Conservation (phyloP, 2,329 filamentous ascomycete genomes). For the Cladophialophora chaetospira region DNA sequence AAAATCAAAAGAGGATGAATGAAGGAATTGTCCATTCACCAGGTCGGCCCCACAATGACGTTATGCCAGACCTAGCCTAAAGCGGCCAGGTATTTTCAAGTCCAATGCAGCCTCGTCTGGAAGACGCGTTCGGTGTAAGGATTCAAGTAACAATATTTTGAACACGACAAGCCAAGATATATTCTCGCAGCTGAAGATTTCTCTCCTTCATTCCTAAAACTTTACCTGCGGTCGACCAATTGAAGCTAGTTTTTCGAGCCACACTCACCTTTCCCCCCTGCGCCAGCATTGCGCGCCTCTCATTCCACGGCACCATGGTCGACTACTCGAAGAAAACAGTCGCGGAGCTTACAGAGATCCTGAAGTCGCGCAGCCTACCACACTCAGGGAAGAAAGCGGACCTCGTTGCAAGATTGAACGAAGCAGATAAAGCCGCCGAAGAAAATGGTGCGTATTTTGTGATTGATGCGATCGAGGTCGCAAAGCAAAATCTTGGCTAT, state of each 20-base stretch:
- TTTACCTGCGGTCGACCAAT: too few species aligned
- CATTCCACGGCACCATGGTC: slow-evolving; percentile 27
- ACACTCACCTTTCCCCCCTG: slow-evolving; percentile 10
- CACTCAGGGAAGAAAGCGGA: slow-evolving; percentile 55
- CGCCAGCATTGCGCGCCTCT: slow-evolving; percentile 22
- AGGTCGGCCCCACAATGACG: neutral
- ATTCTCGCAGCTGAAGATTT: slow-evolving; percentile 42
- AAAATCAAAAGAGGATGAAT: neutral
- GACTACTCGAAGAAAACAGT: slow-evolving; percentile 55
- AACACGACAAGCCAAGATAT: neutral
- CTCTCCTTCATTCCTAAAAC: too few species aligned
- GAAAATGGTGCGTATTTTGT: slow-evolving; percentile 22
- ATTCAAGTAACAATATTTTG: neutral
- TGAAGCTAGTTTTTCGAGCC: slow-evolving; percentile 44
- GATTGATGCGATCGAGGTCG: neutral
- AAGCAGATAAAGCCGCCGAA: slow-evolving; percentile 42
- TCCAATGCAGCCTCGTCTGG: neutral
- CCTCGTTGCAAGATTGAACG: slow-evolving; percentile 49
- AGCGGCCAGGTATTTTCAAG: neutral
- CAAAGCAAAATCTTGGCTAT: neutral
- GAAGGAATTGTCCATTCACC: too few species aligned
- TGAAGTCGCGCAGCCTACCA: slow-evolving; percentile 51
- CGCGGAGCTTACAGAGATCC: slow-evolving; percentile 52
- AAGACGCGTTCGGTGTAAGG: neutral
- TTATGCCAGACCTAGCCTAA: neutral